Base-by-base conservation (phyloP, 371 early-diverging fungal genomes). In the Funneliformis caledonium region DNA sequence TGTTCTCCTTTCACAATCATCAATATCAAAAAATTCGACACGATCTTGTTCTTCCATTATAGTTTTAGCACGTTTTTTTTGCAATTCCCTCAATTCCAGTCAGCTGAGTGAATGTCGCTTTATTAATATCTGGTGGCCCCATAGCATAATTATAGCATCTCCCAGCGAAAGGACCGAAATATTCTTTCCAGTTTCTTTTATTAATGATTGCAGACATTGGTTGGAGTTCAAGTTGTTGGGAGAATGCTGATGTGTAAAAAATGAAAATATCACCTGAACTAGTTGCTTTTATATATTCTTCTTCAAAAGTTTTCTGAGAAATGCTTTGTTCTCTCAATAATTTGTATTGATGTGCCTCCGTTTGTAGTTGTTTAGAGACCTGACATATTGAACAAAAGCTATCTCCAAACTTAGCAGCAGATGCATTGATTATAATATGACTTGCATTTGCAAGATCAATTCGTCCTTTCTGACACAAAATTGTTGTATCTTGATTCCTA, bases 281-380 rank as follows among this genome's bases (percentile, higher is more conserved):
- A 37, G 80, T 82, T 79, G 84, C 77, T 60, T 82, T 82, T 52
- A 52, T 14, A 65, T 80, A 65, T 64, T 84, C 84, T 5, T 75
- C 72, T 31, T 64, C 33, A 75, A 65, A 84, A 65, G 69, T 72
- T 50, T 75, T 68, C 76, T 31, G 70, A 56, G 26, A n/a, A 72
- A 74, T 52, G 43, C 1, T 52, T n/a, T 43, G 37, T 56, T 75
- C 67, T 64, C 80, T 42, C 75, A 84, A 78, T 69, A 84, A 78
- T 69, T 82, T 82, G 79, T 80, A 82, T 78, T 84, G 82, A 52
- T 82, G 84, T 61, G 78, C 78, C 65, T 84, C 82, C 6, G 37
- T 67, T 33, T 33, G 0, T 67, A 67, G 67, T 67, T 11, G 37
- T 22, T 14, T 42, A 33, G 2, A 42, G 2, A 42, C 9, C 14